Evolutionary conservation across 2,329 filamentous ascomycete species (phyloP).

Genomic region (Graphilbum sp.): DNA sequence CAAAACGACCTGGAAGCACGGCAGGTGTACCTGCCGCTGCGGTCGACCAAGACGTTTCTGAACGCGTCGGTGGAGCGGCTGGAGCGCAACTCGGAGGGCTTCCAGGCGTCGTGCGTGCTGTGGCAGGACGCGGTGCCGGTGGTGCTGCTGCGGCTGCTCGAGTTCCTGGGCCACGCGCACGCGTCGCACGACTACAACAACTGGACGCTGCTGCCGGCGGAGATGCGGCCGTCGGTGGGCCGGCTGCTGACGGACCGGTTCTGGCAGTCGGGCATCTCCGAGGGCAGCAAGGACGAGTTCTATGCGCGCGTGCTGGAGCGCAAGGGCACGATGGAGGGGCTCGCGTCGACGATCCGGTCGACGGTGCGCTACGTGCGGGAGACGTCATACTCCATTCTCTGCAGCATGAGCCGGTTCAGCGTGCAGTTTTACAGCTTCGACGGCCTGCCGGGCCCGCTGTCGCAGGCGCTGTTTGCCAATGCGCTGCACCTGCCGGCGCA

Average conservation of each 20-base stretch:
- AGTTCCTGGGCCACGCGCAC: conserved; percentile 78
- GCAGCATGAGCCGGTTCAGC: conserved; percentile 78
- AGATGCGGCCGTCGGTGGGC: conserved; percentile 62
- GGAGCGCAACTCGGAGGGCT: conserved; percentile 54
- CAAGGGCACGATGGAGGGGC: conserved; percentile 76
- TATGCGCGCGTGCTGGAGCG: conserved; percentile 83
- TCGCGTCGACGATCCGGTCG: conserved; percentile 83
- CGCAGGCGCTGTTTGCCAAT: conserved; percentile 69
- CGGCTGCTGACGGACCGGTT: conserved; percentile 86
- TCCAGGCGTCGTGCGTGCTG: conserved; percentile 59
- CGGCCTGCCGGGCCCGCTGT: conserved; percentile 68
- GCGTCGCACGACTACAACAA: conserved; percentile 76
- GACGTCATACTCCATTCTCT: conserved; percentile 85
- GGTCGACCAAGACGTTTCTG: conserved; percentile 82
- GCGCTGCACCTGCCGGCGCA: conserved; percentile 74
- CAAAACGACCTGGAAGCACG: conserved; percentile 66
- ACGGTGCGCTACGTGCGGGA: conserved; percentile 82
- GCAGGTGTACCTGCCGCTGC: conserved; percentile 60
- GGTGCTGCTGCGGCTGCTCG: conserved; percentile 73
- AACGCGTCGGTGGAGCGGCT: conserved; percentile 83
- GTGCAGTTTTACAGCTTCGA: conserved; percentile 81
- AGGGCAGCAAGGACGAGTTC: conserved; percentile 90
- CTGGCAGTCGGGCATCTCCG: conserved; percentile 96
- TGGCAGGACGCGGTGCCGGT: conserved; percentile 72
- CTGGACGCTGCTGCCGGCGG: conserved; percentile 60